phyloP scores from a whole-genome alignment of 192 early-diverging fungal genomes.

The Entrophospora sp. region DNA sequence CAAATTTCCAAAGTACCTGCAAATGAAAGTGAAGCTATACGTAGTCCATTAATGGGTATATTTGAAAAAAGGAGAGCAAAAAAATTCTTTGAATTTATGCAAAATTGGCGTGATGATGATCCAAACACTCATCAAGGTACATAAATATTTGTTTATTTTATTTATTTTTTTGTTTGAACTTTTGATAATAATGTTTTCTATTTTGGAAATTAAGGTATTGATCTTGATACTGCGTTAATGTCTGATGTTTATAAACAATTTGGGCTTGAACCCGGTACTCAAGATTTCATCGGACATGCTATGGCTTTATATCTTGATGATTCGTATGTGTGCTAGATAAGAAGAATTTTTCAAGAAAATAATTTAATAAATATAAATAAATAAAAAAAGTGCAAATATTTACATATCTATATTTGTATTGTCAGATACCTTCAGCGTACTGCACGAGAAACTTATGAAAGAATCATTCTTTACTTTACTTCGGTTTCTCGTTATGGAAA shows the following conservation, averaged over 20 bases:
- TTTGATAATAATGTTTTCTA: too few species aligned
- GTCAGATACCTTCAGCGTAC: conserved; percentile 51
- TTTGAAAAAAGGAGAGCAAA: conserved; percentile 90
- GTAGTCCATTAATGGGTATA: conserved; percentile 80
- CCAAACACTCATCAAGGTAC: conserved; percentile 65
- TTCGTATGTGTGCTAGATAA: conserved; percentile 23
- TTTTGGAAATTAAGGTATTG: conserved; percentile 41
- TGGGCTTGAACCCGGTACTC: conserved; percentile 85
- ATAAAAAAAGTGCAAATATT: too few species aligned
- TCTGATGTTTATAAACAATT: conserved; percentile 81
- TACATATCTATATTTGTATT: background rate
- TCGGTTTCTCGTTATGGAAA: conserved; percentile 90
- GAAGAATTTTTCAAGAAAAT: too few species aligned
- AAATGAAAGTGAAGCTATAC: conserved; percentile 77
- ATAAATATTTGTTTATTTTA: background rate
- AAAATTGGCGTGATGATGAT: conserved; percentile 81
- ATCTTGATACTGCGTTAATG: conserved; percentile 73
- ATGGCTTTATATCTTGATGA: conserved; percentile 96
- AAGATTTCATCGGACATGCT: conserved; percentile 97
- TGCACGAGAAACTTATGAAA: conserved; percentile 82
- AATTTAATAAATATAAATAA: too few species aligned
- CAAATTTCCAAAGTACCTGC: conserved; percentile 94
- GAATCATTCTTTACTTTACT: conserved; percentile 84
- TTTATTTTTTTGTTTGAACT: too few species aligned
- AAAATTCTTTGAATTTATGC: conserved; percentile 94